These are phyloP conservation scores for Magnolia officinalis DNA, from an alignment of 164 flowering plant genomes.

Conservation along the genomic window DNA sequence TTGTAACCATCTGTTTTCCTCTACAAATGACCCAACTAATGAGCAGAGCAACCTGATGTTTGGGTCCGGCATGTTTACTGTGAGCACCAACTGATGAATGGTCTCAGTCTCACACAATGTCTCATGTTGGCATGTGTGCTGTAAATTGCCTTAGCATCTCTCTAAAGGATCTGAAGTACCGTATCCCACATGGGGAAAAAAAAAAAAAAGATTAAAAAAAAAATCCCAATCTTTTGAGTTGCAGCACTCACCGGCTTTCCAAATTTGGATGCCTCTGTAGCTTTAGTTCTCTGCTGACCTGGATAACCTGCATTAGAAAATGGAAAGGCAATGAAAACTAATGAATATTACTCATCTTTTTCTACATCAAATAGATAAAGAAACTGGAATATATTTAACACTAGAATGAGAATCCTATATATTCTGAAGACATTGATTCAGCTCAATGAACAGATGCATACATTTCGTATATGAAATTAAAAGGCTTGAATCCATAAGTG, in stretches of 20 bases:
- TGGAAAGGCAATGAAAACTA: conserved; percentile 3
- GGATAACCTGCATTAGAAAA: conserved; percentile 54
- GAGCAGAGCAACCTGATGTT: background rate
- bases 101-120: no score
- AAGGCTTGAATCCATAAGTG: background rate
- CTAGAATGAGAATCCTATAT: background rate
- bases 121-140: no score
- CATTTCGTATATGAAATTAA: background rate
- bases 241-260: conserved; percentile 74
- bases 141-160: no score
- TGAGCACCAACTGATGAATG: no score
- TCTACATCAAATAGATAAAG: background rate
- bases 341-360: background rate
- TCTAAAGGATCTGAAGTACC: no score
- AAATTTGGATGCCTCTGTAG: conserved; percentile 62
- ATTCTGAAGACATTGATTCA: background rate
- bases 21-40: background rate
- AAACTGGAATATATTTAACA: background rate
- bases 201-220: no score
- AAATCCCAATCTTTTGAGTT: background rate
- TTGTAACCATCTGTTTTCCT: background rate
- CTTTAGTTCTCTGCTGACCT: conserved; percentile 73
- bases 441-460: background rate
- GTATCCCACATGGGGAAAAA: no score
- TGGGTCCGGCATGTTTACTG: no score